phyloP scores from a whole-genome alignment of 1,284 basidiomycete genomes.

The Trametes hirsuta region DNA sequence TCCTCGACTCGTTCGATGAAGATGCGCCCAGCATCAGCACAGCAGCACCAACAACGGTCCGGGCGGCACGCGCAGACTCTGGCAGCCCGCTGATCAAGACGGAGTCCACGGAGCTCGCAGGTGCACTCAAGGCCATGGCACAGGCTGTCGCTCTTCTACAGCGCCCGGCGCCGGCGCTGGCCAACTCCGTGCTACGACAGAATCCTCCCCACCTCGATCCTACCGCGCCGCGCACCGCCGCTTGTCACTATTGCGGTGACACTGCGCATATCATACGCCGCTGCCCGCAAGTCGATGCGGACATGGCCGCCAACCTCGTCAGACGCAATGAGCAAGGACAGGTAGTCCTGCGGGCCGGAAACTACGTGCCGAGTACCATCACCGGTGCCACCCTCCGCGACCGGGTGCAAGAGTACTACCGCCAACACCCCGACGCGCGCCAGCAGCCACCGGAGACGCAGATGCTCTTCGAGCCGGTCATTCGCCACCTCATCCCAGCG shows the following conservation, averaged over 20 bases:
- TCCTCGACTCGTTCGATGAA: slow-evolving; percentile 1
- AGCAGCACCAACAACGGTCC: neutral
- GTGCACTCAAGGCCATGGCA: neutral
- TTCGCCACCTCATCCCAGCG: neutral
- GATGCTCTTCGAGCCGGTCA: slow-evolving; percentile 2
- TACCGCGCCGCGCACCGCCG: neutral
- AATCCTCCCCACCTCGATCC: neutral
- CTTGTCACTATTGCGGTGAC: slow-evolving; percentile 4
- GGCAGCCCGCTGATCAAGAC: too few relatives aligned
- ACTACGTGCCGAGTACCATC: slow-evolving; percentile 6
- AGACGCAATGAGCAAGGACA: slow-evolving; percentile 5
- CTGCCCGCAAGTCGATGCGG: slow-evolving; percentile 11
- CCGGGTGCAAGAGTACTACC: slow-evolving; percentile 8
- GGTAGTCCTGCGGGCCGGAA: slow-evolving; percentile 9
- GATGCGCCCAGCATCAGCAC: neutral
- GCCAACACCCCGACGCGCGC: neutral
- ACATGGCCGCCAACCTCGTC: neutral
- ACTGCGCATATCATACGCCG: neutral
- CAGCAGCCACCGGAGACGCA: neutral
- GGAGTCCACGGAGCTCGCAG: neutral
- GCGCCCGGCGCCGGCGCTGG: neutral
- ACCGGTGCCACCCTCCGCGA: slow-evolving; percentile 2
- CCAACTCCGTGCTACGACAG: neutral
- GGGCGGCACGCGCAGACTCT: too few relatives aligned
- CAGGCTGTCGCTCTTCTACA: neutral